These are phyloP conservation scores for Quercus tomentella DNA, from an alignment of 331 rosid species.

Conservation along the genomic window DNA sequence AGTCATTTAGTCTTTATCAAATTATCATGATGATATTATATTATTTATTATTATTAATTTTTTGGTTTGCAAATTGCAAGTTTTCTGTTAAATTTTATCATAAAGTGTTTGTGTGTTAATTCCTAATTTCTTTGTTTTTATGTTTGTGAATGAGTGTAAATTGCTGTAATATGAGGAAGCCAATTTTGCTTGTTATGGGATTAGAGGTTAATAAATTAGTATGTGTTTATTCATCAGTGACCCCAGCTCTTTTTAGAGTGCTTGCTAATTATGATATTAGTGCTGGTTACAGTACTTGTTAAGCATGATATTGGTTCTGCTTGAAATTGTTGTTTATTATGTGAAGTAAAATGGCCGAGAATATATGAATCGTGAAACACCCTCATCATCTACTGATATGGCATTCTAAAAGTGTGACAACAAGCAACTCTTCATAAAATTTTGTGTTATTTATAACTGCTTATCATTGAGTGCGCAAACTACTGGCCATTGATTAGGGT, in stretches of 20 bases:
- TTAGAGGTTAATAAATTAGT: not conserved
- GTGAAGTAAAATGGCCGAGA: not conserved
- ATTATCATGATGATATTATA: not conserved
- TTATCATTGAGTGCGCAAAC: too few species aligned
- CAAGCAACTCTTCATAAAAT: not conserved
- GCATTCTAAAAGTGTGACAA: not conserved
- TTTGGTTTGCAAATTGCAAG: not conserved
- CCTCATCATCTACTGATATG: not conserved
- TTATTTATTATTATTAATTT: not conserved
- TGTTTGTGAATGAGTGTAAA: not conserved
- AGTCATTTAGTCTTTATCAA: conserved; percentile 18
- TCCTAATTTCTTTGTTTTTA: not conserved
- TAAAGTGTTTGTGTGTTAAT: too few species aligned
- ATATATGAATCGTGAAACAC: not conserved
- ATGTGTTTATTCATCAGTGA: not conserved
- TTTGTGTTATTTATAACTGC: too few species aligned
- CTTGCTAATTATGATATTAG: not conserved
- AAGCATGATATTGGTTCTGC: not conserved
- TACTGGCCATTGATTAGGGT: not conserved
- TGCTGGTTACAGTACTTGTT: too few species aligned
- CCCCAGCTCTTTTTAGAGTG: not conserved
- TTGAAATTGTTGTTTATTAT: not conserved
- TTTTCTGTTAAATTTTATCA: not conserved
- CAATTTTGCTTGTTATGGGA: not conserved
- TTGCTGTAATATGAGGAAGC: not conserved